phyloP scores from a whole-genome alignment of 179 eudicot species.

The Drosera spatulata region DNA sequence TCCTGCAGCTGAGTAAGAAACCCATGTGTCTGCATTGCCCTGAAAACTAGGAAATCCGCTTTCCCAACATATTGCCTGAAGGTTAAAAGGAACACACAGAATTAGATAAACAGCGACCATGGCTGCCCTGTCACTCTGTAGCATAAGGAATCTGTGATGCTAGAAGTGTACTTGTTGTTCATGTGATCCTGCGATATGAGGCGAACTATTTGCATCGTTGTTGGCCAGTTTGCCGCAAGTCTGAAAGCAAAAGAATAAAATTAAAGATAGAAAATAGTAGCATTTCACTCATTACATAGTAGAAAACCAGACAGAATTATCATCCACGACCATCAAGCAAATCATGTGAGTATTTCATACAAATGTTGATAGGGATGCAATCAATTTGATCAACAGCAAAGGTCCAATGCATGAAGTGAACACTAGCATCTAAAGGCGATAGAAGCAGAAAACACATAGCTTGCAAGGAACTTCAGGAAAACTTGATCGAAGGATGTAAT shows the following conservation, averaged over 20 bases:
- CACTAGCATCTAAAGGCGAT: no score
- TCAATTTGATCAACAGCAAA: no score
- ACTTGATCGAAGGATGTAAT: neutral
- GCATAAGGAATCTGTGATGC: neutral
- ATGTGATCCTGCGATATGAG: conserved; percentile 99
- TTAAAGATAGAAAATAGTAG: neutral
- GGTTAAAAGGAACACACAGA: neutral
- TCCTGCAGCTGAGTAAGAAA: conserved; percentile 95
- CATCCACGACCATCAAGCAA: no score
- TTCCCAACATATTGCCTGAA: conserved; percentile 92
- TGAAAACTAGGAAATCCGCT: conserved; percentile 93
- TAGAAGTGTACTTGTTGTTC: conserved; percentile 70
- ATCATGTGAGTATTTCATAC: no score
- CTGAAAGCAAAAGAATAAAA: conserved; percentile 30
- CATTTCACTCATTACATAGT: no score
- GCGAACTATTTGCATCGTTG: conserved; percentile 96
- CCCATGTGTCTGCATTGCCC: conserved; percentile 97
- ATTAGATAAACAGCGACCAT: neutral
- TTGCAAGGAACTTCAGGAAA: neutral
- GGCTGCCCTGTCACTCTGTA: neutral
- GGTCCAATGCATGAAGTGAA: no score
- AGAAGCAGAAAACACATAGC: no score
- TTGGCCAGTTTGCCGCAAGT: conserved; percentile 98
- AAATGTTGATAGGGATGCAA: no score
- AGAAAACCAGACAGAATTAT: no score